Percentiles rank a stretch among this genome's conserved stretches.
These are phyloP conservation scores for Hanseniaspora meyeri DNA, from an alignment of 805 yeast genomes.

Conservation along the genomic window DNA sequence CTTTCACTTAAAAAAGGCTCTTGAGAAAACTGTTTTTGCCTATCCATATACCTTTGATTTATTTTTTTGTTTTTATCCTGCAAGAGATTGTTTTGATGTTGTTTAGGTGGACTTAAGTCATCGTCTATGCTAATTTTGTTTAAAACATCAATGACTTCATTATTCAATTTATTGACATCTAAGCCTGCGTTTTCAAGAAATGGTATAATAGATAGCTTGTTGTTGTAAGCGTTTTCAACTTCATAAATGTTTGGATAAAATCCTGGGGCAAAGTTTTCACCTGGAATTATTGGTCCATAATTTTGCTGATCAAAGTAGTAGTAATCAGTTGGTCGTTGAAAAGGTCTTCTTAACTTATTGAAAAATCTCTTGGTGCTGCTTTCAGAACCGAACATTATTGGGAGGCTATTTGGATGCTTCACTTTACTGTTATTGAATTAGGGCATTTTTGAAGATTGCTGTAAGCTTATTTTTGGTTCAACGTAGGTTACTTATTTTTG, in stretches of 20 bases:
- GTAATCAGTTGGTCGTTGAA: neutral
- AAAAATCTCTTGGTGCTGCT: constrained; percentile 6
- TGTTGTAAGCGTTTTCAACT: neutral
- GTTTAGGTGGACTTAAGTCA: neutral
- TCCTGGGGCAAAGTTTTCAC: neutral
- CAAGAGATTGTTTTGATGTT: neutral
- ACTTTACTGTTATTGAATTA: no score
- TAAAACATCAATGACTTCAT: constrained; percentile 2
- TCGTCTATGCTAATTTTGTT: constrained; percentile 2
- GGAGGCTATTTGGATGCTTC: neutral
- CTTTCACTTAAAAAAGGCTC: neutral
- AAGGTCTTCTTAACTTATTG: neutral
- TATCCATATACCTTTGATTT: neutral
- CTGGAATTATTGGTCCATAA: neutral
- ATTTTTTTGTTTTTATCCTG: neutral
- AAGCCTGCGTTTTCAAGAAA: constrained; percentile 7
- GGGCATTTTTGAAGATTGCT: no score
- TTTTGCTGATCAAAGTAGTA: neutral
- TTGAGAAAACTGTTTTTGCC: neutral
- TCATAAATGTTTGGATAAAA: neutral
- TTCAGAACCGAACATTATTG: neutral
- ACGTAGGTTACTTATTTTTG: no score
- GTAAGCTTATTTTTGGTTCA: no score
- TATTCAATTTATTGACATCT: neutral
- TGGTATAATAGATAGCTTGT: constrained; percentile 1